Evolutionary conservation across 805 yeast genomes (phyloP).

Genomic region (Candida schatavii): DNA sequence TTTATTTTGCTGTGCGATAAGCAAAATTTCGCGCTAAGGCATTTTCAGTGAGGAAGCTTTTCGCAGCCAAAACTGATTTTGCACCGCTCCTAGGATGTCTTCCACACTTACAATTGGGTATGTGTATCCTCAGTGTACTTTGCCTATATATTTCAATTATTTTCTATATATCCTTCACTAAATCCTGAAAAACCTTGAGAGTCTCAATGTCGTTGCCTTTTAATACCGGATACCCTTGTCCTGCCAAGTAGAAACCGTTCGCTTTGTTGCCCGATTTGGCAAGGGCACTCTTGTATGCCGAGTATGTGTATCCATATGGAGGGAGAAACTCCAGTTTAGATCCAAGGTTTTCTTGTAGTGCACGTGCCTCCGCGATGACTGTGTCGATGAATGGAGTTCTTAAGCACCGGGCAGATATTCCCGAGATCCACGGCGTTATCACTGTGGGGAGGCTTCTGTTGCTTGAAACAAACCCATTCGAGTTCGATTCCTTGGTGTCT

Average conservation of each 20-base stretch:
- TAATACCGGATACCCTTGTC: conserved; percentile 27
- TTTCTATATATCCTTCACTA: conserved; percentile 12
- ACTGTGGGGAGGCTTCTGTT: conserved; percentile 18
- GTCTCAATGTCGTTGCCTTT: conserved; percentile 17
- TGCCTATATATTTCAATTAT: not conserved
- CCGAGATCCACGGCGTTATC: conserved; percentile 36
- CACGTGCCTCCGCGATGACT: conserved; percentile 12
- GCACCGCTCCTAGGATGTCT: too few species aligned
- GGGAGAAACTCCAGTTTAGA: conserved; percentile 21
- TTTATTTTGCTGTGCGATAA: not conserved
- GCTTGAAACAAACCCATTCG: conserved; percentile 15
- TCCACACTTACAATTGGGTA: too few species aligned
- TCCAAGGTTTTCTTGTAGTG: conserved; percentile 2
- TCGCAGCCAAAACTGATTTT: too few species aligned
- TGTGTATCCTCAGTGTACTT: too few species aligned
- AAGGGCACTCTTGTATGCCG: conserved; percentile 27
- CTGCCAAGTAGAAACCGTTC: conserved; percentile 32
- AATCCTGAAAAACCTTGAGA: conserved; percentile 23
- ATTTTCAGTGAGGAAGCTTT: too few species aligned
- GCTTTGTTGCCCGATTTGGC: conserved; percentile 10
- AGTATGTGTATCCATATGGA: conserved; percentile 32
- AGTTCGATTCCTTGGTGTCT: conserved; percentile 27
- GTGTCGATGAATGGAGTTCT: conserved; percentile 31
- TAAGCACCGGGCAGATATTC: conserved; percentile 37
- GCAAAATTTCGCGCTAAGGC: too few species aligned